Percentiles rank a stretch among this genome's conserved stretches.
Conservation (phyloP, 1,139 yeast genomes). For the Pichia sp. region DNA sequence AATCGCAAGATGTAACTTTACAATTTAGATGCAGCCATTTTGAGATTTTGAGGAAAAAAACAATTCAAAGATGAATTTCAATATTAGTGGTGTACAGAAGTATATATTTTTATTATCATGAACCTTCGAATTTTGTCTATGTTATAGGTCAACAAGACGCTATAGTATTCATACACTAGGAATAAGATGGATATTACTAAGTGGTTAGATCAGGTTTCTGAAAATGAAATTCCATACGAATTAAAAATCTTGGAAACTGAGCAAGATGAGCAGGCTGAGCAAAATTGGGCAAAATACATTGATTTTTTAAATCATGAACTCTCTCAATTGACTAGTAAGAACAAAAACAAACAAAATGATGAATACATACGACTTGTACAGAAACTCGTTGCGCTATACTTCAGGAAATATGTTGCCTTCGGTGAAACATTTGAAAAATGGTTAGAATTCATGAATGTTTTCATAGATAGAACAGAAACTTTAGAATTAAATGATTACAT, state of each 20-base stretch:
- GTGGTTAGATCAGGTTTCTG: not conserved
- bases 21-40: slow-evolving; percentile 7
- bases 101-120: not conserved
- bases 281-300: not conserved
- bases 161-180: not conserved
- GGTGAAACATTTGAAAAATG: not conserved
- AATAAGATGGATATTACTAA: not conserved
- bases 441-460: not conserved
- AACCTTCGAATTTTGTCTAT: not conserved
- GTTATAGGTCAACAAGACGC: not conserved
- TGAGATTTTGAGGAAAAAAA: not conserved
- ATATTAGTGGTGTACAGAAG: not conserved
- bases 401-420: not conserved
- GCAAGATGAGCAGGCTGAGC: not conserved
- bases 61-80: not conserved
- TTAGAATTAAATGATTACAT: not conserved
- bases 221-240: not conserved
- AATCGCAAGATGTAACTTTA: not conserved
- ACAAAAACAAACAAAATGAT: not conserved
- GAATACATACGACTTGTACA: not conserved
- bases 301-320: not conserved
- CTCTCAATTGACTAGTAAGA: not conserved
- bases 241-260: not conserved
- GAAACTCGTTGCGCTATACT: not conserved
- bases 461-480: not conserved